These are phyloP conservation scores for Scheffersomyces lignosus DNA, from an alignment of 805 yeast genomes.

Conservation along the genomic window DNA sequence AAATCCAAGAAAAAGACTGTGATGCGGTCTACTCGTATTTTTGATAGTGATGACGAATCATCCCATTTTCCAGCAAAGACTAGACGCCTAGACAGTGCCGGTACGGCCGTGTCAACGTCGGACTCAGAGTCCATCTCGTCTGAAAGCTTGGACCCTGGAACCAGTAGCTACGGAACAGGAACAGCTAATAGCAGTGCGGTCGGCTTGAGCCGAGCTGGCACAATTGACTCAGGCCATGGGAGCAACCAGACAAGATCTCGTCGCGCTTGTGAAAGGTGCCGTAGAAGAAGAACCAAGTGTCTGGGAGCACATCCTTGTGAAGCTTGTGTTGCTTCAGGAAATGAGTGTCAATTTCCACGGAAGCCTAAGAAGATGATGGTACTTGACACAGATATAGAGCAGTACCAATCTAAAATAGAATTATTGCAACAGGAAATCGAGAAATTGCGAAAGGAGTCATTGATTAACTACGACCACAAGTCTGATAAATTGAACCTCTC, in stretches of 20 bases:
- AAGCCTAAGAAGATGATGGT: conserved; percentile 19
- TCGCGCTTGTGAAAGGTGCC: conserved; percentile 25
- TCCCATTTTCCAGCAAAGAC: background rate
- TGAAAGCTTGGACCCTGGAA: background rate
- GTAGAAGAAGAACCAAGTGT: conserved; percentile 28
- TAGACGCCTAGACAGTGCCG: background rate
- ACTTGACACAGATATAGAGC: conserved; percentile 23
- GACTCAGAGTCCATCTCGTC: background rate
- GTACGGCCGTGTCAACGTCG: background rate
- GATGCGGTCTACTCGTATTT: too few relatives aligned
- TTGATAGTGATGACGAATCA: too few relatives aligned
- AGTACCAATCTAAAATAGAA: conserved; percentile 13
- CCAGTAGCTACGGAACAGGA: background rate
- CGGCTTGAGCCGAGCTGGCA: too few relatives aligned
- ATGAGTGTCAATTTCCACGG: conserved; percentile 20
- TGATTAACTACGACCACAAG: background rate
- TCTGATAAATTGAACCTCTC: conserved; percentile 14
- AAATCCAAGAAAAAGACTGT: too few relatives aligned
- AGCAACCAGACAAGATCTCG: conserved; percentile 6
- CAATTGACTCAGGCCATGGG: background rate
- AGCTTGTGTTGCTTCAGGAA: conserved; percentile 13
- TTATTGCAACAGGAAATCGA: conserved; percentile 9
- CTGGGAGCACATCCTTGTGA: conserved; percentile 25
- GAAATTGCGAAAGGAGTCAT: background rate
- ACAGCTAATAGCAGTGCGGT: too few relatives aligned